Percentiles rank a stretch among this genome's conserved stretches.
phyloP scores from a whole-genome alignment of 129 eudicot genomes.

The Erigeron canadensis region DNA sequence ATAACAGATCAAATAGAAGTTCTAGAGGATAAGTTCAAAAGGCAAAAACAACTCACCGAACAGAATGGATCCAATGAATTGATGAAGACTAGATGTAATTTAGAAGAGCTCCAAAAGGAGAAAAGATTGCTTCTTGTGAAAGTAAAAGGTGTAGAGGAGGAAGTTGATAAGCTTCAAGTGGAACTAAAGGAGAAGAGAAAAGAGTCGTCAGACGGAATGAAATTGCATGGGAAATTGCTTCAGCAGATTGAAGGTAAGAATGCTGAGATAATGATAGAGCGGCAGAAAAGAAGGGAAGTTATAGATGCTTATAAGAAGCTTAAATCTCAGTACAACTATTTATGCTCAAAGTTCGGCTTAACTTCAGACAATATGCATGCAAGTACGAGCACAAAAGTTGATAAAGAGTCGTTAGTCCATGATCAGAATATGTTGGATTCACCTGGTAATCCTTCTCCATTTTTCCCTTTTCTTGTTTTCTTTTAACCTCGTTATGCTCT shows the following conservation, averaged over 20 bases:
- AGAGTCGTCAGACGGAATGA: constrained; percentile 61
- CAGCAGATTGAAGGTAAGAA: constrained; percentile 68
- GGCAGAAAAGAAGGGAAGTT: constrained; percentile 53
- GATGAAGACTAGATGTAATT: constrained; percentile 39
- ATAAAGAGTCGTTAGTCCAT: constrained; percentile 31
- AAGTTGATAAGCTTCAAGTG: constrained; percentile 57
- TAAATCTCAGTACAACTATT: constrained; percentile 75
- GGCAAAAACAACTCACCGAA: constrained; percentile 45
- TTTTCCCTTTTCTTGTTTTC: background rate
- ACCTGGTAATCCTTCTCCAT: constrained; percentile 43
- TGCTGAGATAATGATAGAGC: constrained; percentile 53
- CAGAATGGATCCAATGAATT: constrained; percentile 39
- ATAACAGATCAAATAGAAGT: constrained; percentile 39
- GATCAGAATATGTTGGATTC: constrained; percentile 38
- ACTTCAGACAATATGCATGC: constrained; percentile 49
- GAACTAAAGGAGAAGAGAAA: constrained; percentile 40
- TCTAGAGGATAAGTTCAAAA: constrained; percentile 36
- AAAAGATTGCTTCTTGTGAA: constrained; percentile 48
- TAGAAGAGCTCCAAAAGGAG: constrained; percentile 51
- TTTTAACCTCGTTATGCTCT: constrained; percentile 18
- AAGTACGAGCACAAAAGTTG: constrained; percentile 40
- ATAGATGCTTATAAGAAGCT: constrained; percentile 68
- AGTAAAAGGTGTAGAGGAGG: constrained; percentile 50
- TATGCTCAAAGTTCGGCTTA: constrained; percentile 49
- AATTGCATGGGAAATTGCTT: constrained; percentile 62